Evolutionary conservation across 441 rosid species (phyloP), one percentile per base, ranked within the genome.

Genomic region (Eruca vesicaria): DNA sequence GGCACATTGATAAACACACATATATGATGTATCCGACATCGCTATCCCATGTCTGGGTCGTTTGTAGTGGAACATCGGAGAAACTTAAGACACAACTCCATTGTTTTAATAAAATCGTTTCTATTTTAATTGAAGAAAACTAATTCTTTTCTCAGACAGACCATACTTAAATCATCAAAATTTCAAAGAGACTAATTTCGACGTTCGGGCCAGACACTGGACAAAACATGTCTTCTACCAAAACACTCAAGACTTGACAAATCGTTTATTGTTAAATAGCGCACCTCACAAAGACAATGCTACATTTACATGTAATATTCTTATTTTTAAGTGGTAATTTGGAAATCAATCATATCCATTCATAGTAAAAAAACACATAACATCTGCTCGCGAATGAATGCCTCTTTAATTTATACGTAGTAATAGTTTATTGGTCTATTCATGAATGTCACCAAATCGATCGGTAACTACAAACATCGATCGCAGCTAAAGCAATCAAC

Each of bases 151-250:
- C 23, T 15, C 16, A 21, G 6, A 55, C 21, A 53, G 0, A 55
- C 29, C 23, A 28, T 59, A 18, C 18, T 36, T 36, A 9, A 26
- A 26, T 35, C 50, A 50, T 71, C 62, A 28, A 16, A 14, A 14
- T 19, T 23, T 3, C 57, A 66, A 66, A 33, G 21, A 66, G 29
- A 56, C 58, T 56, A 38, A 43, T 73, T 8, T 73, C n/a, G 78
- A 66, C 50, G 26, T 66, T 73, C 2, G 59, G 18, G 60, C 2
- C 14, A 0, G 59, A 29, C 66, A 45, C 32, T 7, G 23, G 62
- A 67, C 56, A 67, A 59, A 75, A 75, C 73, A 68, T 74, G 56
- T 67, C 62, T 67, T 23, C 23, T 32, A 21, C 68, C 6, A 59
- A n/a, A n/a, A 48, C 73, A 66, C 12, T 59, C 31, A 67, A 67